A percentile compares a stretch with the other conserved stretches of the same genome.
These are phyloP conservation scores for Phytophthora sp. DNA, from an alignment of 352 stramenopile genomes.

Conservation along the genomic window DNA sequence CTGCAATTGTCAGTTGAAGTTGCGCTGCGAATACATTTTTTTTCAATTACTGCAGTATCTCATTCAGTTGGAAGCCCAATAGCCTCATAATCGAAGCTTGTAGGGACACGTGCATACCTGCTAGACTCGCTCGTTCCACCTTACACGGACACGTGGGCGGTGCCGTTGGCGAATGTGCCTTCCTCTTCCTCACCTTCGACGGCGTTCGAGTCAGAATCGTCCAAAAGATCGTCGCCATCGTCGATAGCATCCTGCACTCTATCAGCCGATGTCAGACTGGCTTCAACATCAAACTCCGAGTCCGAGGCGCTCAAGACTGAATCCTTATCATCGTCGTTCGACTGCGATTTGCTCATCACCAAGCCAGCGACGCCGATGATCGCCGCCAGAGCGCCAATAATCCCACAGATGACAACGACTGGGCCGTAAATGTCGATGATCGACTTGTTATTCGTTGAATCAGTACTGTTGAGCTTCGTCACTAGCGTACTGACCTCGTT, in stretches of 20 bases:
- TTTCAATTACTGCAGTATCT: no score
- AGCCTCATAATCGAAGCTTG: constrained; percentile 23
- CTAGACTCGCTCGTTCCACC: background rate
- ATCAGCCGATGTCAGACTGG: constrained; percentile 32
- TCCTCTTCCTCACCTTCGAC: constrained; percentile 59
- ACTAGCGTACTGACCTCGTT: constrained; percentile 56
- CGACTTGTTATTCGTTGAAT: constrained; percentile 32
- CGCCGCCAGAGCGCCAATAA: constrained; percentile 68
- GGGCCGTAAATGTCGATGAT: constrained; percentile 53
- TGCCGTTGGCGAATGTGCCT: constrained; percentile 60
- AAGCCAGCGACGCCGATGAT: constrained; percentile 70
- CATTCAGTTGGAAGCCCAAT: no score
- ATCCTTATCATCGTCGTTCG: constrained; percentile 32
- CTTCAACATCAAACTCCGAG: constrained; percentile 65
- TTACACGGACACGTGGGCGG: constrained; percentile 45
- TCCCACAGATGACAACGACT: constrained; percentile 67
- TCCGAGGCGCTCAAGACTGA: constrained; percentile 55
- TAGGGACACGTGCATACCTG: constrained; percentile 26
- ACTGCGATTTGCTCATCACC: constrained; percentile 44
- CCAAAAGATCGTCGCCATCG: constrained; percentile 48
- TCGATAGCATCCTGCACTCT: constrained; percentile 38
- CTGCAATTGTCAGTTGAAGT: no score
- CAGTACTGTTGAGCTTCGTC: constrained; percentile 58
- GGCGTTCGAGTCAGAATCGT: constrained; percentile 58
- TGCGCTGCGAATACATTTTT: no score